Percentiles rank a stretch among this genome's conserved stretches.
Evolutionary conservation across 1,284 basidiomycete species (phyloP).

Genomic region (Pyrrhoderma lamaoense): DNA sequence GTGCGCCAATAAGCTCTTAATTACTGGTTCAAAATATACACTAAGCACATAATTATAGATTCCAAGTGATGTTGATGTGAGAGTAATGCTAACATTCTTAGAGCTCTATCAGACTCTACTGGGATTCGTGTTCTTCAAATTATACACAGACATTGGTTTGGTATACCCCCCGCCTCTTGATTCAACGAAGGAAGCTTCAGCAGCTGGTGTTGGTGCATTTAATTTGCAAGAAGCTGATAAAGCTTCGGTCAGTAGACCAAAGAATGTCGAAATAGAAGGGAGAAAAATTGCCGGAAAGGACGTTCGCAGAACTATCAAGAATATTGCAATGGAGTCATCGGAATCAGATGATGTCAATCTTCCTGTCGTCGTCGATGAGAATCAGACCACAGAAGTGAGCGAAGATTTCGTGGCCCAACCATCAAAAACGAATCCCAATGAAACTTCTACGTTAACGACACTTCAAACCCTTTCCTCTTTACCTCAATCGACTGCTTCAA

Average conservation of each 20-base stretch:
- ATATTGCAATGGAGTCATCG: constrained; percentile 34
- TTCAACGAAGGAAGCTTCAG: constrained; percentile 75
- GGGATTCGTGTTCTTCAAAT: constrained; percentile 95
- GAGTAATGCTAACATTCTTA: constrained; percentile 97
- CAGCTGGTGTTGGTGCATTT: constrained; percentile 88
- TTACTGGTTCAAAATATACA: not conserved
- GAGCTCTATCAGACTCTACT: constrained; percentile 97
- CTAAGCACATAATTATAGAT: constrained; percentile 45
- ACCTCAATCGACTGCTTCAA: constrained; percentile 44
- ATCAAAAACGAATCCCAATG: constrained; percentile 51
- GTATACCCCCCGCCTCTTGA: constrained; percentile 95
- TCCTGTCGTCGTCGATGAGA: constrained; percentile 27
- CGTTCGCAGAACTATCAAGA: constrained; percentile 69
- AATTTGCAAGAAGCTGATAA: constrained; percentile 54
- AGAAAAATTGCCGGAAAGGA: constrained; percentile 60
- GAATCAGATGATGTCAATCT: constrained; percentile 35
- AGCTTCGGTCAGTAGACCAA: constrained; percentile 30
- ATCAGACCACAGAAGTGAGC: constrained; percentile 38
- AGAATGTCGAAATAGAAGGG: constrained; percentile 43
- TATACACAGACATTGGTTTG: constrained; percentile 91
- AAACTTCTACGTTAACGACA: constrained; percentile 61
- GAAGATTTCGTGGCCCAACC: constrained; percentile 68
- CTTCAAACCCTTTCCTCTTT: constrained; percentile 65
- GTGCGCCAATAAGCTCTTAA: constrained; percentile 38
- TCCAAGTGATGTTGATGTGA: constrained; percentile 92